These are phyloP conservation scores for Eucalyptus polybractea DNA, from an alignment of 345 rosid species.

Conservation along the genomic window DNA sequence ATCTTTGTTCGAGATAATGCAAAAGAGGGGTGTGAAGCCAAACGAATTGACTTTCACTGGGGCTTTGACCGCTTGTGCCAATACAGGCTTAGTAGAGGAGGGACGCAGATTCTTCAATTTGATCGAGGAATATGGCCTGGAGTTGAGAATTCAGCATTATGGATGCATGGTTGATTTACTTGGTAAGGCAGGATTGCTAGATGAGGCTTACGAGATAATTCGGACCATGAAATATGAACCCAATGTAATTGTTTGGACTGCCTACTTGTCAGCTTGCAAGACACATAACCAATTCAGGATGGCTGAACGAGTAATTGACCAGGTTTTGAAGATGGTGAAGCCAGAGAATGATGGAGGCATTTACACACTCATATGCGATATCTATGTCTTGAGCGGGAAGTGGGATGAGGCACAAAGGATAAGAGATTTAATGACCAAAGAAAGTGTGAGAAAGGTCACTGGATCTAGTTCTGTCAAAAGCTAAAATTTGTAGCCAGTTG, in stretches of 20 bases:
- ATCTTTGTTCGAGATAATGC: constrained; percentile 27
- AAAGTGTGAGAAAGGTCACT: not conserved
- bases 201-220: constrained; percentile 24
- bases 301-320: constrained; percentile 31
- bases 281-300: constrained; percentile 30
- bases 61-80: constrained; percentile 27
- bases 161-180: constrained; percentile 47
- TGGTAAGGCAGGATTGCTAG: constrained; percentile 27
- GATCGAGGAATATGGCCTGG: constrained; percentile 20
- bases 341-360: constrained; percentile 7
- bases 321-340: not conserved
- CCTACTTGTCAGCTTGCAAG: constrained; percentile 36
- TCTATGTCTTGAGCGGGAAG: not conserved
- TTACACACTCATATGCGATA: not conserved
- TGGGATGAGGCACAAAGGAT: constrained; percentile 5
- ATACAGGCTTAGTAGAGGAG: constrained; percentile 24
- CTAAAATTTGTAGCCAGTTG: not conserved
- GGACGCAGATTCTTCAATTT: constrained; percentile 28
- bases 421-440: not conserved
- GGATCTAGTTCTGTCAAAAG: constrained; percentile 15
- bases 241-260: constrained; percentile 30
- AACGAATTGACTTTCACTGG: constrained; percentile 30
- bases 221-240: constrained; percentile 17
- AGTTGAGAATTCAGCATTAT: constrained; percentile 37
- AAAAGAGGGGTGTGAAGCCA: constrained; percentile 5